phyloP scores from a whole-genome alignment of 1,139 yeast genomes.

The Taphrina communis region DNA sequence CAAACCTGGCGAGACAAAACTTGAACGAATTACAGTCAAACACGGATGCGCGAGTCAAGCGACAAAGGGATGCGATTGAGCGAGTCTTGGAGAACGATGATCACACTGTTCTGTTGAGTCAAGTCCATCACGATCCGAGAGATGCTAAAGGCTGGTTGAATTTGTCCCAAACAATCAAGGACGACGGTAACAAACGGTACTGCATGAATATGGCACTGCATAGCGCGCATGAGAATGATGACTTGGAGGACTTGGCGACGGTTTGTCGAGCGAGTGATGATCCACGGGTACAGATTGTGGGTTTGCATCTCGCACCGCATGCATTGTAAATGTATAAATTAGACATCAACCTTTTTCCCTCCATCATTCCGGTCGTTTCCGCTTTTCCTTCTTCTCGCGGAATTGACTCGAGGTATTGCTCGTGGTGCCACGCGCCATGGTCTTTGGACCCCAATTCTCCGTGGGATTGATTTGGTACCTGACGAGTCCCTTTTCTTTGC shows the following conservation, averaged over 20 bases:
- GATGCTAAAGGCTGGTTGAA: constrained; percentile 10
- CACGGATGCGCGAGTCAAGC: background rate
- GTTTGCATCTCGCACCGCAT: constrained; percentile 16
- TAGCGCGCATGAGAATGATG: constrained; percentile 3
- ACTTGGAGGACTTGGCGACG: constrained; percentile 3
- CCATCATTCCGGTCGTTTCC: background rate
- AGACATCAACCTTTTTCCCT: background rate
- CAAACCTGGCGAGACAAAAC: background rate
- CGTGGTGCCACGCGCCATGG: constrained; percentile 50
- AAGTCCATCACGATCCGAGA: constrained; percentile 11
- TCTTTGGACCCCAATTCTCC: constrained; percentile 95
- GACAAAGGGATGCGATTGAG: constrained; percentile 9
- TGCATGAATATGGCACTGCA: constrained; percentile 22
- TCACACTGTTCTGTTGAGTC: background rate
- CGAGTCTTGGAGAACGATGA: background rate
- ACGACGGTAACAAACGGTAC: background rate
- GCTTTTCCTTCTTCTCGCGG: constrained; percentile 15
- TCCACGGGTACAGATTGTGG: background rate
- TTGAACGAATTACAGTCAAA: background rate
- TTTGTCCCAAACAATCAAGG: background rate
- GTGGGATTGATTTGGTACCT: constrained; percentile 91
- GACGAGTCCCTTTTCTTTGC: constrained; percentile 78
- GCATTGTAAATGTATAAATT: constrained; percentile 1
- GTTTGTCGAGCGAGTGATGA: constrained; percentile 17
- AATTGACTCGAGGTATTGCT: constrained; percentile 21